A percentile compares a stretch with the other conserved stretches of the same genome.
Conservation (phyloP, 352 stramenopile species). For the Peronospora tabacina region DNA sequence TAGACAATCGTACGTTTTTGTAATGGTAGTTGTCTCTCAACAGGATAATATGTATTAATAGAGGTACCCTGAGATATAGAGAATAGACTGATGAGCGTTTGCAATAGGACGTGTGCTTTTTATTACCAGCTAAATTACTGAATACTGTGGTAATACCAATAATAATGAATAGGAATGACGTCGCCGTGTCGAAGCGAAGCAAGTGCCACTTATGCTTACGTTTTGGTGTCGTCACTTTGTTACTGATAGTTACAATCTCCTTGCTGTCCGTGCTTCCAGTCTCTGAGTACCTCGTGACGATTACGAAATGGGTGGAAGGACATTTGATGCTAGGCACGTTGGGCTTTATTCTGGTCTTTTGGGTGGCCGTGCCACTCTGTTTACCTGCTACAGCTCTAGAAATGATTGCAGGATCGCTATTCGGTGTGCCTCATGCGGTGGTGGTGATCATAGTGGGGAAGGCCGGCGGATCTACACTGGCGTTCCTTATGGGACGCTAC, state of each 20-base stretch:
- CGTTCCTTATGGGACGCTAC: slow-evolving; percentile 48
- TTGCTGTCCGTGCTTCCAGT: slow-evolving; percentile 42
- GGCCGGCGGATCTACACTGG: slow-evolving; percentile 54
- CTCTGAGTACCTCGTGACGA: slow-evolving; percentile 34
- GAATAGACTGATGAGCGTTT: no score
- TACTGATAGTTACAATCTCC: slow-evolving; percentile 12
- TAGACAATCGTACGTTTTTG: no score
- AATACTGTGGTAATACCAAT: no score
- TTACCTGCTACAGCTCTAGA: slow-evolving; percentile 60
- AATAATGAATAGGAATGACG: not conserved
- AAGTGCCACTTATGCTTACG: slow-evolving; percentile 24
- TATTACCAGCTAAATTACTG: no score
- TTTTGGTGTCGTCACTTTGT: slow-evolving; percentile 11
- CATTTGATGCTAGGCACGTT: slow-evolving; percentile 49
- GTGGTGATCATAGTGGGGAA: slow-evolving; percentile 61
- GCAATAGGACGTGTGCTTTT: no score
- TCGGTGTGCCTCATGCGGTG: slow-evolving; percentile 43
- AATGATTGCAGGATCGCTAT: slow-evolving; percentile 56
- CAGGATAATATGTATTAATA: no score
- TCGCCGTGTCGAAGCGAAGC: not conserved
- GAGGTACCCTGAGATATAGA: no score
- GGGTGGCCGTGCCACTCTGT: slow-evolving; percentile 59
- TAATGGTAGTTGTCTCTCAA: no score
- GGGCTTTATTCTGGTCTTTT: slow-evolving; percentile 45
- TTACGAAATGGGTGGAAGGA: slow-evolving; percentile 40